phyloP scores from a whole-genome alignment of 2,329 filamentous ascomycete species.

The Aureobasidium sp. region DNA sequence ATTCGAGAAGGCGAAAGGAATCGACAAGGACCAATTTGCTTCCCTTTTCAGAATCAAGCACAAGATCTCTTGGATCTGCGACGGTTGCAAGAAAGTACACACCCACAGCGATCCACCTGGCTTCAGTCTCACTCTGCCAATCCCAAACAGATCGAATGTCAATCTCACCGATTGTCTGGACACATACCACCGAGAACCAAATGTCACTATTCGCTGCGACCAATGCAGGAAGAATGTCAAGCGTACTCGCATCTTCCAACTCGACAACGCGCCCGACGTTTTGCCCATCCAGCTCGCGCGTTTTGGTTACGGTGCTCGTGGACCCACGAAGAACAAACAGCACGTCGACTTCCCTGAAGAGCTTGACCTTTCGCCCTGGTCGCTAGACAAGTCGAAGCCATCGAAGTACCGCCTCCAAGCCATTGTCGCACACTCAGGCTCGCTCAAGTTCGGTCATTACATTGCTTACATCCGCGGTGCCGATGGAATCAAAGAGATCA shows the following conservation, averaged over 20 bases:
- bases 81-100: conserved; percentile 10
- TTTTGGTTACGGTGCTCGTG: conserved; percentile 8
- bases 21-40: conserved; percentile 2
- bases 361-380: conserved; percentile 14
- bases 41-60: conserved; percentile 14
- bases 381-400: background rate
- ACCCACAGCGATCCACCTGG: conserved; percentile 7
- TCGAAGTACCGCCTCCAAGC: conserved; percentile 18
- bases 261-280: conserved; percentile 17
- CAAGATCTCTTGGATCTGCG: conserved; percentile 15
- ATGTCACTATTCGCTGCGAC: conserved; percentile 17
- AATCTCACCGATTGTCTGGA: conserved; percentile 15
- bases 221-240: conserved; percentile 14
- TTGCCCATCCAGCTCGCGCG: conserved; percentile 18
- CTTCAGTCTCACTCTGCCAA: conserved; percentile 14
- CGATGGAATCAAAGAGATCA: conserved; percentile 15
- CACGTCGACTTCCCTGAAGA: conserved; percentile 14
- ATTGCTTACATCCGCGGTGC: conserved; percentile 22
- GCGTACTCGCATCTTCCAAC: conserved; percentile 3
- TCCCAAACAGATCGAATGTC: conserved; percentile 5
- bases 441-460: conserved; percentile 18
- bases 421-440: conserved; percentile 17
- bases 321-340: conserved; percentile 11
- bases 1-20: conserved; percentile 9
- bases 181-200: conserved; percentile 10